Evolutionary conservation across 257 asterid species (phyloP).

Genomic region (Forsythia viridissima): DNA sequence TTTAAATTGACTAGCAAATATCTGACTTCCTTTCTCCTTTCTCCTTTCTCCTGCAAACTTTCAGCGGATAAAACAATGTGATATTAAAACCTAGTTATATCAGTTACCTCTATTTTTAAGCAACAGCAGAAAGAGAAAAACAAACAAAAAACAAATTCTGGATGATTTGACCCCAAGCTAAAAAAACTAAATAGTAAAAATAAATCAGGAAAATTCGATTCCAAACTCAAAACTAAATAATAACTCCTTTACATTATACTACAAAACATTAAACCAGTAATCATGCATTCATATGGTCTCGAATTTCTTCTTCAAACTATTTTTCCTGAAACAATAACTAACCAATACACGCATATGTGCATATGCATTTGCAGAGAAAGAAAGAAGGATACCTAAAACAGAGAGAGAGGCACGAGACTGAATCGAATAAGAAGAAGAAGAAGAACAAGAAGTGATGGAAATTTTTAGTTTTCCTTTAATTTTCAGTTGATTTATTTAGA

Average conservation of each 20-base stretch:
- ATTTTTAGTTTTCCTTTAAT: background rate
- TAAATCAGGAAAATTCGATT: background rate
- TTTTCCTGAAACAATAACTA: background rate
- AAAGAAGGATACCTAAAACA: constrained; percentile 24
- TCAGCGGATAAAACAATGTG: constrained; percentile 29
- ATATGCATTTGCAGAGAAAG: background rate
- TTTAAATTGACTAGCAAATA: background rate
- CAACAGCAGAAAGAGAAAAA: constrained; percentile 6
- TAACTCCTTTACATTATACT: background rate
- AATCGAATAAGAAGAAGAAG: background rate
- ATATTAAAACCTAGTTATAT: constrained; percentile 15
- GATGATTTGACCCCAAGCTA: too few relatives aligned
- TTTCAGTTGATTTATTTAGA: constrained; percentile 24
- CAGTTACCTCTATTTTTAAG: constrained; percentile 30
- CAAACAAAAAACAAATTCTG: too few relatives aligned
- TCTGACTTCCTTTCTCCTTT: background rate
- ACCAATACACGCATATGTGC: background rate
- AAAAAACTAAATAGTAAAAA: too few relatives aligned
- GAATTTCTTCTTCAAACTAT: background rate
- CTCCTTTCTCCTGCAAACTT: constrained; percentile 26
- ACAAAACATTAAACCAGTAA: background rate
- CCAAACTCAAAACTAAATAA: constrained; percentile 21
- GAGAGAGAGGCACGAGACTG: background rate
- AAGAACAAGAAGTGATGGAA: background rate
- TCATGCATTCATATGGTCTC: background rate